phyloP scores from a whole-genome alignment of 441 rosid genomes.

The California macrophylla region DNA sequence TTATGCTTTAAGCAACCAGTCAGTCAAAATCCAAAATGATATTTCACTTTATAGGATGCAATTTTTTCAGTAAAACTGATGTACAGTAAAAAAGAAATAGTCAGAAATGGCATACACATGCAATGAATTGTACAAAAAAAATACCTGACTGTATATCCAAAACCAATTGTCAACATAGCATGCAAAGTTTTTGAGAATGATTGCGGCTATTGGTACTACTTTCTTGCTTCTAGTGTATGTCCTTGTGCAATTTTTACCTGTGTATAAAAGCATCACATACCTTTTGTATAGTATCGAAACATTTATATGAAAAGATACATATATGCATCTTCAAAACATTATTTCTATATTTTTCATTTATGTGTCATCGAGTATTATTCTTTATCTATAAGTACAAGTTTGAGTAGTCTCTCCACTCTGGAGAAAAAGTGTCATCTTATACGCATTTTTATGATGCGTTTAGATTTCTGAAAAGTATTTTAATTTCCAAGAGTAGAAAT shows the following conservation, averaged over 20 bases:
- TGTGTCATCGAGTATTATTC: not conserved
- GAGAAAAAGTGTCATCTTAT: too few relatives aligned
- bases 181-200: not conserved
- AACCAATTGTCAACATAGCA: not conserved
- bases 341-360: not conserved
- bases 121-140: not conserved
- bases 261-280: not conserved
- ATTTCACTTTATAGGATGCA: not conserved
- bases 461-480: not conserved
- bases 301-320: not conserved
- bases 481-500: not conserved
- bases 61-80: not conserved
- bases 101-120: not conserved
- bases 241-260: not conserved
- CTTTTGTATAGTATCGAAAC: not conserved
- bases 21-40: not conserved
- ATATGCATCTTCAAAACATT: not conserved
- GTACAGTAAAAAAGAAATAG: not conserved
- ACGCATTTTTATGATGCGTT: not conserved
- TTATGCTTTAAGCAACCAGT: not conserved
- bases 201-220: not conserved
- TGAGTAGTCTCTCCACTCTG: not conserved
- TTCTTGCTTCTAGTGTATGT: not conserved
- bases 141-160: not conserved
- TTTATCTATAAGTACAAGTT: not conserved